Evolutionary conservation across 441 rosid genomes (phyloP).

Genomic region (Daphne laureola): DNA sequence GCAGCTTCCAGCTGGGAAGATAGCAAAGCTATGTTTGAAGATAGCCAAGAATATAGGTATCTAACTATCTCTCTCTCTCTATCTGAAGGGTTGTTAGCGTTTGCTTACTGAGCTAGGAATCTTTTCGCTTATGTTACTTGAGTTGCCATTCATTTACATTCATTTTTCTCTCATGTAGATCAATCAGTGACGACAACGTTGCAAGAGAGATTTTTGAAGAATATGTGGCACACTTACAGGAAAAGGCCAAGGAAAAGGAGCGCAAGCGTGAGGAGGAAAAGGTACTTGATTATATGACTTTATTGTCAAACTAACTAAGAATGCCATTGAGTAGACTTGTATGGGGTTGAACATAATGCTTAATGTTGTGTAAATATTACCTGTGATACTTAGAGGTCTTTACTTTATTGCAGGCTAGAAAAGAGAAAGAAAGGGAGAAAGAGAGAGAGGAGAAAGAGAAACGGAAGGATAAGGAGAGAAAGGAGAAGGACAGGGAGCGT

Average conservation of each 20-base stretch:
- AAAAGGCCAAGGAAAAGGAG: conserved; percentile 92
- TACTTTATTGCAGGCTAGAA: conserved; percentile 39
- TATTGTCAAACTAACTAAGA: background rate
- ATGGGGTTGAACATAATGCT: too few relatives aligned
- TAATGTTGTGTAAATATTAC: too few relatives aligned
- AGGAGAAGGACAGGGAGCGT: conserved; percentile 60
- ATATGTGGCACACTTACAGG: conserved; percentile 56
- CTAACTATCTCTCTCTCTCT: background rate
- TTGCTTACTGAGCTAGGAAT: conserved; percentile 1
- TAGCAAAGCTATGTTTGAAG: conserved; percentile 60
- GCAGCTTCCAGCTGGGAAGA: conserved; percentile 83
- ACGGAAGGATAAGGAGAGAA: conserved; percentile 65
- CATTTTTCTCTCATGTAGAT: conserved; percentile 27
- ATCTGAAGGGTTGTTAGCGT: background rate
- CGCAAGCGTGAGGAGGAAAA: conserved; percentile 94
- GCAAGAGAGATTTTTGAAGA: conserved; percentile 78
- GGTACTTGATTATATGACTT: conserved; percentile 27
- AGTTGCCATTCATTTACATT: background rate
- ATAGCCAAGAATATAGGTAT: conserved; percentile 79
- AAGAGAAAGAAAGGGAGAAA: conserved; percentile 37
- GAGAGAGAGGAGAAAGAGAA: conserved; percentile 65
- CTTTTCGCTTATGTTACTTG: background rate
- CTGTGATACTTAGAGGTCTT: too few relatives aligned
- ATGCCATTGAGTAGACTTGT: too few relatives aligned
- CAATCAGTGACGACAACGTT: conserved; percentile 64